Evolutionary conservation across 805 yeast genomes (phyloP), one percentile per base, ranked within the genome.

Genomic region (Nematodospora valgi): DNA sequence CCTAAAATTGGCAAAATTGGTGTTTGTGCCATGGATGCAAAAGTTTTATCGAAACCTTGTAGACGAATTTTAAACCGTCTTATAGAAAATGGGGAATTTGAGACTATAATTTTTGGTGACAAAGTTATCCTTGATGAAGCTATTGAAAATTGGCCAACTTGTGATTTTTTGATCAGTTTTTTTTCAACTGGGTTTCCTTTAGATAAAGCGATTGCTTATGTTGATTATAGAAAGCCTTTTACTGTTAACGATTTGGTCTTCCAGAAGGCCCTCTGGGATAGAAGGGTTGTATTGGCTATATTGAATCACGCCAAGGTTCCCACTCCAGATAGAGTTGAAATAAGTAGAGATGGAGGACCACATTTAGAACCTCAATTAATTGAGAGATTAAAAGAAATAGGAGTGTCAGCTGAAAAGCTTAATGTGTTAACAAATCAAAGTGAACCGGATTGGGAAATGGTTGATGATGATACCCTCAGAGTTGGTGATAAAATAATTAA

Each of bases 11-110:
- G 98, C 25, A 89, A 86, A 46, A 86, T 93, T 48, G 99, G 99
- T 35, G 96, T 93, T 2, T 93, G 99, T 64, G 99, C 99, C 8
- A 89, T 93, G 97, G 99, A 93, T 59, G 82, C 89, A 40, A 93
- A 93, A 59, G 98, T 89, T 2, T 72, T 95, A 52, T 83, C 95
- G 28, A 93, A 93, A 64, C 98, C 99, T 2, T 91, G 97, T 54
- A 70, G 98, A 40, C 86, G 85, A 42, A 93, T 93, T 45, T 68
- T 93, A 49, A 88, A 86, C 57, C 70, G 96, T 35, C 66, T 93
- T 53, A 85, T 91, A 39, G 95, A 85, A 47, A 80, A 85, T 47
- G 97, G 96, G 19, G 98, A 93, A 62, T 93, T 93, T 57, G 98
- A 93, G 53, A 87, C 98, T 0, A 85, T 93, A 13, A 88, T 93